Evolutionary conservation across 139 green algal genomes (phyloP), one percentile per base, ranked within the genome.

Genomic region (Auxenochlorella pyrenoidosa): DNA sequence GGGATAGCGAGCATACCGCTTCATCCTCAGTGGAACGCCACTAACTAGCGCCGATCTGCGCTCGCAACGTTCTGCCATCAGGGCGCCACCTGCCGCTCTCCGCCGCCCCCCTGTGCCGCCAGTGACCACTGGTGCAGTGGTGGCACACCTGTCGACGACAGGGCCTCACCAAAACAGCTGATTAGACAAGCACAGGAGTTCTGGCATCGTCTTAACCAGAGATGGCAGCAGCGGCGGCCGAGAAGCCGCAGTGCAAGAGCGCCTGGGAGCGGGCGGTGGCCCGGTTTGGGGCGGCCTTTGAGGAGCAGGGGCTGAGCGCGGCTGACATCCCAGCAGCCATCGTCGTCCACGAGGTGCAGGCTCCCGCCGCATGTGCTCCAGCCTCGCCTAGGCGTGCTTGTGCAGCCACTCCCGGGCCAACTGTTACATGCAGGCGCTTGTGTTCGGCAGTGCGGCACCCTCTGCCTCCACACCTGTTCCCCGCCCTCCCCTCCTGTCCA

Each of bases 321-420:
- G 38, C 79, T 22, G 90, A 93, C 66, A 21, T 92, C 5, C 90
- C 88, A 3, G 51, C 80, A 5, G 90, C 90, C 10, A 84, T 93
- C 47, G 38, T 92, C 5, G 41, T 88, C 13, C 88, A 93, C 44
- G 90, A 93, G 75, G 79, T 91, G 6, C 13, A 41, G 15, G 38
- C 34, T 43, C 40, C 38, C 21, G 40, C 72, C 22, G 21, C 32
- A n/a, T n/a, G 6, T 40, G 38, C 5, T 5, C 10, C 41, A 40
- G 3, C 41, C 12, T 1, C 40, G 41, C 41, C n/a, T n/a, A n/a
- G n/a, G n/a, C n/a, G n/a, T n/a, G n/a, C n/a, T n/a, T n/a, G n/a
- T n/a, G n/a, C n/a, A n/a, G n/a, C n/a, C n/a, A n/a, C n/a, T n/a
- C n/a, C n/a, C 73, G 16, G 38, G 32, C 68, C 32, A 21, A 3